Evolutionary conservation across 2,329 filamentous ascomycete genomes (phyloP).

Genomic region (Penicillium olsonii): DNA sequence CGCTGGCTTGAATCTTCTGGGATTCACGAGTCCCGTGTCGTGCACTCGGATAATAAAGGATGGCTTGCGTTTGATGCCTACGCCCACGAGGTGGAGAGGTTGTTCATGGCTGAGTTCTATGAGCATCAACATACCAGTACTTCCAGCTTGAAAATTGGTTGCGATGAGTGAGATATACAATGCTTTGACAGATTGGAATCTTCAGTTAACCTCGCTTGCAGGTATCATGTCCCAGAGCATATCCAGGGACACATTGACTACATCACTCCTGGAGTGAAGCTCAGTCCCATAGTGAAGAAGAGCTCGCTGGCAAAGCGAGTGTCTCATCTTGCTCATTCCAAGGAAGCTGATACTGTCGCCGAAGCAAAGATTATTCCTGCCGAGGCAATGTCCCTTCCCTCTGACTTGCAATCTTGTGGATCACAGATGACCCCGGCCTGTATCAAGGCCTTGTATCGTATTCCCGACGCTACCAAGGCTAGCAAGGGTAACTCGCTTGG

Average conservation of each 20-base stretch:
- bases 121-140: too few relatives aligned
- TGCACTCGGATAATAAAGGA: conserved; percentile 34
- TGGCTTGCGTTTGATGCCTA: conserved; percentile 46
- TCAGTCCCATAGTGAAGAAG: conserved; percentile 38
- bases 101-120: conserved; percentile 45
- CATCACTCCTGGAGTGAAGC: conserved; percentile 47
- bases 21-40: conserved; percentile 26
- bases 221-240: conserved; percentile 32
- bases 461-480: conserved; percentile 40
- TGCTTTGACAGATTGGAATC: too few relatives aligned
- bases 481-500: conserved; percentile 48
- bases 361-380: conserved; percentile 10
- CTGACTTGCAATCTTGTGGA: conserved; percentile 49
- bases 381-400: conserved; percentile 19
- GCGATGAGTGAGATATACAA: conserved; percentile 36
- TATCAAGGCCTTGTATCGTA: conserved; percentile 52
- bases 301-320: conserved; percentile 22
- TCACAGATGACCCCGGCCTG: conserved; percentile 60
- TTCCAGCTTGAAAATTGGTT: too few relatives aligned
- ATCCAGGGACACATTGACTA: conserved; percentile 35
- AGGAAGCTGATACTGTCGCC: conserved; percentile 3
- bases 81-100: conserved; percentile 38
- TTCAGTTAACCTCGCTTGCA: too few relatives aligned
- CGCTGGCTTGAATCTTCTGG: conserved; percentile 31
- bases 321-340: conserved; percentile 19